These are phyloP conservation scores for Sporobolomyces pararoseus DNA, from an alignment of 768 basidiomycete genomes.

Conservation along the genomic window DNA sequence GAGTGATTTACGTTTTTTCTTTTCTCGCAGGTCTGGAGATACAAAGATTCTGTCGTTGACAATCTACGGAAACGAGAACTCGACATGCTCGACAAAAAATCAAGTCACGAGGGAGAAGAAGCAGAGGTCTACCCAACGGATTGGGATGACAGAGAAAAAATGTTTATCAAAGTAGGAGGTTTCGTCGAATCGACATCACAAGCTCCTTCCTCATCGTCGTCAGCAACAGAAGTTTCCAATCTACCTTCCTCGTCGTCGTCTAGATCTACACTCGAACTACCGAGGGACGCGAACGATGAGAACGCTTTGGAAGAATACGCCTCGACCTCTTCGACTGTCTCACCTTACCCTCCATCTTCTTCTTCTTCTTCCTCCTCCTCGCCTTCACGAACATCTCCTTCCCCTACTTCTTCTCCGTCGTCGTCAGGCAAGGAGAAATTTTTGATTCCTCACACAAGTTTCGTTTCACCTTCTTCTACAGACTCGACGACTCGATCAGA, in stretches of 20 bases:
- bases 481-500: not conserved
- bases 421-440: not conserved
- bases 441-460: slow-evolving; percentile 12
- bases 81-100: not conserved
- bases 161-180: slow-evolving; percentile 37
- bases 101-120: not conserved
- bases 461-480: not conserved
- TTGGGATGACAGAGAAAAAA: slow-evolving; percentile 39
- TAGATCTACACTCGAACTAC: not conserved
- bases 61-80: slow-evolving; percentile 62
- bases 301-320: not conserved
- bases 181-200: slow-evolving; percentile 4
- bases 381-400: not conserved
- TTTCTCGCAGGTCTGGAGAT: slow-evolving; percentile 72
- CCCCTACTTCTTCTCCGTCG: not conserved
- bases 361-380: not conserved
- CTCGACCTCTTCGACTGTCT: not conserved
- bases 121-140: too few relatives aligned
- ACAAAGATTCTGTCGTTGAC: slow-evolving; percentile 67
- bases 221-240: not conserved
- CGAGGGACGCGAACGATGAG: not conserved
- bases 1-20: too few relatives aligned
- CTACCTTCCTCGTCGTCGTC: not conserved
- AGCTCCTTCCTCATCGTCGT: not conserved
- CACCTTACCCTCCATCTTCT: not conserved